Conservation (phyloP, 2,329 filamentous ascomycete species). For the Pyricularia sp. region DNA sequence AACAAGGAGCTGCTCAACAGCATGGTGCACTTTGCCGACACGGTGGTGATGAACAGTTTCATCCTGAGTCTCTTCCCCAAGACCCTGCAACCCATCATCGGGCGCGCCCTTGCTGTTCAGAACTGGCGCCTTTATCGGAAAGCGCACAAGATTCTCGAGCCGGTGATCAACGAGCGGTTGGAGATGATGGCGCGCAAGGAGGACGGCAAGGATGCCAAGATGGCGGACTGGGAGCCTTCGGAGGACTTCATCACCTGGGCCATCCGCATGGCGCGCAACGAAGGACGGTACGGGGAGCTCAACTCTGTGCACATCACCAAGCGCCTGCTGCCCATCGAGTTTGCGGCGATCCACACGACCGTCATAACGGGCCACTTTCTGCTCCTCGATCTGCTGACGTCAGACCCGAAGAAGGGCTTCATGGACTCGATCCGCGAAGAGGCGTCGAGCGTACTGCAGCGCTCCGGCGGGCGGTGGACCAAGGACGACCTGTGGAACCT, state of each 20-base stretch:
- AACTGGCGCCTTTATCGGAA: slow-evolving; percentile 38
- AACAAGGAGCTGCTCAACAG: slow-evolving; percentile 35
- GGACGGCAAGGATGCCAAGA: slow-evolving; percentile 24
- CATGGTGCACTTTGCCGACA: slow-evolving; percentile 39
- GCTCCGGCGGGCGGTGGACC: slow-evolving; percentile 32
- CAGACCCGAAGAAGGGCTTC: slow-evolving; percentile 22
- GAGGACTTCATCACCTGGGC: slow-evolving; percentile 51
- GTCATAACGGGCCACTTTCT: slow-evolving; percentile 38
- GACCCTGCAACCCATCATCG: slow-evolving; percentile 38
- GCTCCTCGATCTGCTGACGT: slow-evolving; percentile 35
- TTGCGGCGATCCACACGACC: slow-evolving; percentile 51
- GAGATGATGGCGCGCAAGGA: slow-evolving; percentile 32
- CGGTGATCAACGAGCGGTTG: slow-evolving; percentile 40
- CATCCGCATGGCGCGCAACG: slow-evolving; percentile 38
- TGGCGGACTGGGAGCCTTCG: slow-evolving; percentile 31
- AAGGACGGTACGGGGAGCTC: slow-evolving; percentile 32
- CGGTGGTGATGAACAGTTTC: slow-evolving; percentile 34
- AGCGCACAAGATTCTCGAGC: slow-evolving; percentile 29
- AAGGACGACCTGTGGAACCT: slow-evolving; percentile 33
- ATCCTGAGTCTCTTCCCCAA: slow-evolving; percentile 36
- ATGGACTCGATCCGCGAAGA: slow-evolving; percentile 34
- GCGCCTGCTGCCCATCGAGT: slow-evolving; percentile 44
- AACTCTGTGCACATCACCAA: slow-evolving; percentile 37
- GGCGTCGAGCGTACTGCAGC: slow-evolving; percentile 20
- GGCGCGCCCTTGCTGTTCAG: slow-evolving; percentile 31